Evolutionary conservation across 495 filamentous ascomycete genomes (phyloP), one percentile per base, ranked within the genome.

Genomic region (Neurospora africana): DNA sequence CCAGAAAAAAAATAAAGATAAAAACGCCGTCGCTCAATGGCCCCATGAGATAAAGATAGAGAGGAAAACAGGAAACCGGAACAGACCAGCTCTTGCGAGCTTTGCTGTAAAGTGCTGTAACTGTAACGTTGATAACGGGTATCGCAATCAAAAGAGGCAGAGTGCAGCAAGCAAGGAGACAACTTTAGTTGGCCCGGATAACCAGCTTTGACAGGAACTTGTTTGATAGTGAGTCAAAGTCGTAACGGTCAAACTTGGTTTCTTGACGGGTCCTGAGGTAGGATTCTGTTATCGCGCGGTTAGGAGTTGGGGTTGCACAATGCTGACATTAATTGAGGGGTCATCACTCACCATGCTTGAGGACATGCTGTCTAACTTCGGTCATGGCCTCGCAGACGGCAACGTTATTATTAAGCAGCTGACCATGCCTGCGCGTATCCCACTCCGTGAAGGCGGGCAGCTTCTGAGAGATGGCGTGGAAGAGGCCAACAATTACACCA

Each of bases 391-490:
- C 92, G 84, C 94, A 97, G 38, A 95, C 92, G 74, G 93, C 92
- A 5, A 86, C 87, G 81, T 97, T 97, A 75, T 93, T 95, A 82
- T 92, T 90, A 68, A 97, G 86, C 69, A 95, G 79, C 71, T 95
- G 90, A 71, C 94, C 92, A 77, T 97, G 94, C 81, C 94, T 91
- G 71, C 88, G 84, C 1, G 92, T 93, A 75, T 97, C 93, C 94
- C 94, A 97, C 75, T 97, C 94, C 70, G 87, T 90, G 78, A 97
- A 92, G 4, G 92, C 87, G 8, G 94, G 94, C 65, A 97, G 85
- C 82, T 97, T 96, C 82, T 96, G 93, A 7, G 93, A 97, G 80
- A 97, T 97, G 77, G 94, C 94, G 74, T 93, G 91, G 90, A 97
- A 97, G 39, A 97, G 87, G 39, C 94, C 93, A 69, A 95, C 93